Percentiles rank a stretch among this genome's conserved stretches.
Conservation (phyloP, 495 filamentous ascomycete genomes). For the Choiromyces venosus region DNA sequence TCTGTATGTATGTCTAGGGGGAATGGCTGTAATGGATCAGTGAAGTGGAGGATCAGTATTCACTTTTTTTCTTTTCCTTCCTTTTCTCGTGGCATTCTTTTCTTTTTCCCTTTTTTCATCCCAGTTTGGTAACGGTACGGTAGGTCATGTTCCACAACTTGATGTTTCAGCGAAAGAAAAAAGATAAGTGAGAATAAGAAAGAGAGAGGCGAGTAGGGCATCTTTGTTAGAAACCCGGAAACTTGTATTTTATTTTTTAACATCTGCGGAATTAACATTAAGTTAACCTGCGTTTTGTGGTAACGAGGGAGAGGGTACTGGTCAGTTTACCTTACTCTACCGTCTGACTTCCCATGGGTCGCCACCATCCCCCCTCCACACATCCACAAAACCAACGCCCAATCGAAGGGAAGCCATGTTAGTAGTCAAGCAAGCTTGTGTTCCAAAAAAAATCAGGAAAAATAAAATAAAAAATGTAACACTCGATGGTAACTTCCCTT, state of each 20-base stretch:
- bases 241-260: not conserved
- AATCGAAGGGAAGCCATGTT: not conserved
- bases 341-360: not conserved
- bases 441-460: not conserved
- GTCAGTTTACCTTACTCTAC: not conserved
- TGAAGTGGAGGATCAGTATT: not conserved
- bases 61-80: not conserved
- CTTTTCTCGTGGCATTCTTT: not conserved
- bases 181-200: not conserved
- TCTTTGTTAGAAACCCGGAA: not conserved
- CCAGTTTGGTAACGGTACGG: not conserved
- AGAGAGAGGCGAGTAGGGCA: not conserved
- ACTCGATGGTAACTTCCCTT: not conserved
- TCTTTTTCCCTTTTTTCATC: not conserved
- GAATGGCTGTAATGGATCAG: not conserved
- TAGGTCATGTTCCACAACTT: not conserved
- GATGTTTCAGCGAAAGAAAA: not conserved
- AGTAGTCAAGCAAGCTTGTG: not conserved
- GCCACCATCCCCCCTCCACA: not conserved
- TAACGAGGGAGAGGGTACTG: not conserved
- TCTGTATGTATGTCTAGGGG: not conserved
- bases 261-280: not conserved
- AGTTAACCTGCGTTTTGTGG: not conserved
- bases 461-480: not conserved
- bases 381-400: not conserved